These are phyloP conservation scores for Pulicaria dysenterica DNA, from an alignment of 129 eudicot genomes.

Conservation along the genomic window DNA sequence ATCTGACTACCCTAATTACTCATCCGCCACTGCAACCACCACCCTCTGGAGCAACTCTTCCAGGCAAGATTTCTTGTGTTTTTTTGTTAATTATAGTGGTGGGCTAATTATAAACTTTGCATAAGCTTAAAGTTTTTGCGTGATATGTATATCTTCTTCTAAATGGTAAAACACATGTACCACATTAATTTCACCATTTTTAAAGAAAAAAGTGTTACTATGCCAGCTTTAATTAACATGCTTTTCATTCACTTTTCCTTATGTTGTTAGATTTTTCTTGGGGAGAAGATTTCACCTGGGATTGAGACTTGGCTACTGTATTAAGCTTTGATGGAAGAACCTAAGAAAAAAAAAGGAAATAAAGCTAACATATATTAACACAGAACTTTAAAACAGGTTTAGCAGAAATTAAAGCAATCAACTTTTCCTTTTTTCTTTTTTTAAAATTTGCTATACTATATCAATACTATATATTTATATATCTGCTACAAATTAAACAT, in stretches of 20 bases:
- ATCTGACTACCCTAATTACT: conserved; percentile 49
- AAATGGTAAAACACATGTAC: conserved; percentile 54
- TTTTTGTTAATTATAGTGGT: conserved; percentile 15
- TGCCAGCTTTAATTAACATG: conserved; percentile 60
- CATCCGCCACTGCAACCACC: conserved; percentile 34
- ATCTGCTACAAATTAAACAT: conserved; percentile 8
- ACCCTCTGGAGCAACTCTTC: conserved; percentile 81
- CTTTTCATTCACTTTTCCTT: conserved; percentile 61
- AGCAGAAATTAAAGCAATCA: conserved; percentile 41
- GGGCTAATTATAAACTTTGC: conserved; percentile 1
- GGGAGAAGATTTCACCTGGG: conserved; percentile 54
- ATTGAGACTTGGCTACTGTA: conserved; percentile 38
- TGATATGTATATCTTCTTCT: conserved; percentile 41
- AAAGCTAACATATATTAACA: conserved; percentile 41
- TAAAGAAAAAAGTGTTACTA: conserved; percentile 48
- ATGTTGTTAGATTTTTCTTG: conserved; percentile 27
- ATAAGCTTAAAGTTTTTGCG: conserved; percentile 52
- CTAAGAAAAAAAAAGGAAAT: conserved; percentile 14
- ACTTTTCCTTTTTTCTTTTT: conserved; percentile 41
- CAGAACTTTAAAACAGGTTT: conserved; percentile 32
- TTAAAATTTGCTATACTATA: conserved; percentile 20
- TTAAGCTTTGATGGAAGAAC: conserved; percentile 28
- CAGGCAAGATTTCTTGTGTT: conserved; percentile 41
- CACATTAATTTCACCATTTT: conserved; percentile 48
- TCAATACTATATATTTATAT: conserved; percentile 9